Evolutionary conservation across 2,329 filamentous ascomycete species (phyloP), one percentile per base, ranked within the genome.

Genomic region (Phaeophleospora eucalypticola): DNA sequence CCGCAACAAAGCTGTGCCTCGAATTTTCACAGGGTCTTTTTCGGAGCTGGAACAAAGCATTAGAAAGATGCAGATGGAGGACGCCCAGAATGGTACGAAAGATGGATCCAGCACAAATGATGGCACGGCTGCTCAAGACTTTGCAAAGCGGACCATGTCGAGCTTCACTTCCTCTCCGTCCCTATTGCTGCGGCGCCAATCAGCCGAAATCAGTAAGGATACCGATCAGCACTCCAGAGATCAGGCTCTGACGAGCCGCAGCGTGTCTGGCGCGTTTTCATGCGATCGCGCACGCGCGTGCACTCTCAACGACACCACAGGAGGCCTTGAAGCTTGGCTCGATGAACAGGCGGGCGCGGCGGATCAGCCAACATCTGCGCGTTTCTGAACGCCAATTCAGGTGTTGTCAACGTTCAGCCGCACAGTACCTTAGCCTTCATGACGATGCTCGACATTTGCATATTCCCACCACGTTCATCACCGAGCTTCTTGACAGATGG

Each of bases 381-480:
- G 15, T 17, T 37, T 16, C 8, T 19, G 36, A 18, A 3, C 4
- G n/a, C n/a, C 12, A 4, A 18, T 6, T 18, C 36, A 9, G 15
- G 19, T 10, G 19, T 4, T 19, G 15, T 12, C 15, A 10, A 12
- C 18, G 15, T 17, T 37, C 36, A 41, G 9, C 27, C 27, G 27
- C 82, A 84, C 39, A 85, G 65, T 4, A 86, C 82, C 56, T 77
- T 78, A n/a, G 81, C 79, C 66, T 84, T 86, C 48, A 77, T 70
- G 53, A 86, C 78, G 37, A 85, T 73, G 60, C 85, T 86, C 35
- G 74, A 72, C 51, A 79, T 77, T 58, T 84, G 77, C 57, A 78
- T 65, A 52, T 82, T 76, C 33, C 76, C 74, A 18, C 82, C 83
- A 51, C 75, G 78, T 67, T 84, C 82, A 62, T 85, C 81, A 4